Evolutionary conservation across 2,329 filamentous ascomycete genomes (phyloP).

Genomic region (Trichophyton rubrum): DNA sequence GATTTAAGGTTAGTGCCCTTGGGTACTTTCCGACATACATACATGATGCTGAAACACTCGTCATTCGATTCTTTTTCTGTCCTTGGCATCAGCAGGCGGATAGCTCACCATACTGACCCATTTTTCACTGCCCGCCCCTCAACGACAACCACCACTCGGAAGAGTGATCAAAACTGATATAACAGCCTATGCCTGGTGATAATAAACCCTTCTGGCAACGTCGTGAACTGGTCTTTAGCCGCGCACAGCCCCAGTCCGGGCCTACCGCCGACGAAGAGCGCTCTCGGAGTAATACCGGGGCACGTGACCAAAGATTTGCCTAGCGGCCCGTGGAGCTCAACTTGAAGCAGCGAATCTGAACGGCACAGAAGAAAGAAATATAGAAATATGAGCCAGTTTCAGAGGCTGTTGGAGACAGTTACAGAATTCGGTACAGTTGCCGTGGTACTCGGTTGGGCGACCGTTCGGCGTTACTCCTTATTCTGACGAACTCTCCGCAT

Average conservation of each 20-base stretch:
- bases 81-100: too few species aligned
- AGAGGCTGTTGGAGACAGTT: background rate
- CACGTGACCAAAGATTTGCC: background rate
- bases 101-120: too few species aligned
- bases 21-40: background rate
- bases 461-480: constrained; percentile 7
- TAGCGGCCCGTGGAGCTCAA: background rate
- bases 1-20: background rate
- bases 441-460: background rate
- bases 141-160: too few species aligned
- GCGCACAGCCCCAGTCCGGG: background rate
- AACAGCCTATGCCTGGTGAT: too few species aligned
- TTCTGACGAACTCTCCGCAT: background rate
- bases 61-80: too few species aligned
- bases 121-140: too few species aligned
- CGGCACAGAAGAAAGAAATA: background rate
- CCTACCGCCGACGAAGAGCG: background rate
- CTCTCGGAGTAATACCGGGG: background rate
- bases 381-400: background rate
- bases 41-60: too few species aligned
- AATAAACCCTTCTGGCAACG: too few species aligned
- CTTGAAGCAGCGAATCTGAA: background rate
- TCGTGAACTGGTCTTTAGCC: background rate
- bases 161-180: too few species aligned
- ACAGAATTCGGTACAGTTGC: background rate